These are phyloP conservation scores for Bauhinia variegata DNA, from an alignment of 306 rosid genomes.

Conservation along the genomic window DNA sequence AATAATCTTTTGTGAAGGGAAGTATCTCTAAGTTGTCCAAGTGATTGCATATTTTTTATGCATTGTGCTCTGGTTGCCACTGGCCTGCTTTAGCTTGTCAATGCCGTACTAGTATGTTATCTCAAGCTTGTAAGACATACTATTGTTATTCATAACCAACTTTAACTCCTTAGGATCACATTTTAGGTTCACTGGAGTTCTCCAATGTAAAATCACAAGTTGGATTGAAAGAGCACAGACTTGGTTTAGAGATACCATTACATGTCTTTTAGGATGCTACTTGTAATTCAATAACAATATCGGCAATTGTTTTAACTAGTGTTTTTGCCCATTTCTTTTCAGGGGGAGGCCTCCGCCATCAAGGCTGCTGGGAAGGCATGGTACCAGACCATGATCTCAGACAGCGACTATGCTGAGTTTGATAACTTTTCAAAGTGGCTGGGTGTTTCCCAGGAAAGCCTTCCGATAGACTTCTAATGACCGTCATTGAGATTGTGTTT, in stretches of 20 bases:
- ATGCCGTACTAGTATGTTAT: not conserved
- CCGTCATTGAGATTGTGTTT: constrained; percentile 29
- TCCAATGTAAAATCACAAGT: not conserved
- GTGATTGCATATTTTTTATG: not conserved
- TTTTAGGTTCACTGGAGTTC: not conserved
- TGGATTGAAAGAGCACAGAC: not conserved
- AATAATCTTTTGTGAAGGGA: not conserved
- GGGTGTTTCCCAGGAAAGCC: constrained; percentile 58
- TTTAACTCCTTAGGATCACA: not conserved
- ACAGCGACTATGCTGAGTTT: constrained; percentile 62
- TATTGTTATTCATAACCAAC: not conserved
- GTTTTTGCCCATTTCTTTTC: not conserved
- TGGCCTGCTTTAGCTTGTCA: not conserved
- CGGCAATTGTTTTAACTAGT: constrained; percentile 18
- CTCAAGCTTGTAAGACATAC: not conserved
- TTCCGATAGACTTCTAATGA: not conserved
- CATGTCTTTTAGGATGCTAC: constrained; percentile 24
- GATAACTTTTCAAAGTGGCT: constrained; percentile 70
- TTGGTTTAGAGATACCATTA: not conserved
- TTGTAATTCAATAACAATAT: constrained; percentile 1
- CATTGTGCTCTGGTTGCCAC: not conserved
- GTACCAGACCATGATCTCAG: constrained; percentile 71
- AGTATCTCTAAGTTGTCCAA: not conserved
- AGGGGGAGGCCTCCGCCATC: constrained; percentile 61
- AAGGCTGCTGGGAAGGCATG: constrained; percentile 66